phyloP scores from a whole-genome alignment of 2,329 filamentous ascomycete genomes.

The Botrytis pseudocinerea region DNA sequence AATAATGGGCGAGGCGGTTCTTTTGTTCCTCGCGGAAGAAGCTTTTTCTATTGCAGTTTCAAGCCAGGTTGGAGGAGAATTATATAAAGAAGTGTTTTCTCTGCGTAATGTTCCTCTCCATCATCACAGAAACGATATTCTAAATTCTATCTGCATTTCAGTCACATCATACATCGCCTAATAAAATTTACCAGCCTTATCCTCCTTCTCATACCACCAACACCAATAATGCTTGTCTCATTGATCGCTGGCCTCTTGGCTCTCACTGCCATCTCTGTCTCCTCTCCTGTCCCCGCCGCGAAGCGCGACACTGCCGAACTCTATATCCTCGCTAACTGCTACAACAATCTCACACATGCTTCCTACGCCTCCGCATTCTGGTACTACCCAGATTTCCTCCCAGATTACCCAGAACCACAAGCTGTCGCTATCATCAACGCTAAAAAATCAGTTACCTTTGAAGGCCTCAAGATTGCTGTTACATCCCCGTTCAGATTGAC shows the following conservation, averaged over 20 bases:
- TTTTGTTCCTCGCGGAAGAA: background rate
- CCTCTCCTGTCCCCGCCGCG: background rate
- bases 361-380: slow-evolving; percentile 20
- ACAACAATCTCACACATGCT: slow-evolving; percentile 13
- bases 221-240: slow-evolving; percentile 6
- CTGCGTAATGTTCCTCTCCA: background rate
- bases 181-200: background rate
- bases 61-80: background rate
- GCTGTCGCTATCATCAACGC: slow-evolving; percentile 10
- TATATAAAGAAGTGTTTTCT: slow-evolving; percentile 16
- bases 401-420: slow-evolving; percentile 13
- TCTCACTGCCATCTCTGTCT: background rate
- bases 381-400: slow-evolving; percentile 21
- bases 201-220: background rate
- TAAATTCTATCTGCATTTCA: background rate
- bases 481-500: background rate
- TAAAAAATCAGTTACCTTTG: slow-evolving; percentile 10
- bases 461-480: background rate
- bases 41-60: no score
- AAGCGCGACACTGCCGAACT: slow-evolving; percentile 20
- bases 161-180: background rate
- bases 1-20: background rate
- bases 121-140: background rate
- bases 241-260: slow-evolving; percentile 11
- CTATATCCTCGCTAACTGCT: slow-evolving; percentile 20